Conservation (phyloP, 257 asterid genomes). For the Rauvolfia tetraphylla region DNA sequence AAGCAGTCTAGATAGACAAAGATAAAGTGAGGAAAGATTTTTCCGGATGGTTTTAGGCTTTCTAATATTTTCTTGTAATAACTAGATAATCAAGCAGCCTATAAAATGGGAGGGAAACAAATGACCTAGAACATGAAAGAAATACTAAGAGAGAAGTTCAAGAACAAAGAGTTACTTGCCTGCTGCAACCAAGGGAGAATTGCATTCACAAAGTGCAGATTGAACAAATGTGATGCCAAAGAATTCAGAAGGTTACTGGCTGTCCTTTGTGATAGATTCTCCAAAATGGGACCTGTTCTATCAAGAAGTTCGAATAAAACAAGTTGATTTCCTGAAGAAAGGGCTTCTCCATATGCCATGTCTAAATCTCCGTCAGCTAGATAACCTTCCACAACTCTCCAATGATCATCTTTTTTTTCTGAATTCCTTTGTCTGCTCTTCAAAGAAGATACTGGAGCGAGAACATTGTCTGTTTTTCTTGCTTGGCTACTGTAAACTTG, state of each 20-base stretch:
- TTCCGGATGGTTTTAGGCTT: too few relatives aligned
- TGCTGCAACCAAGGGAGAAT: constrained; percentile 93
- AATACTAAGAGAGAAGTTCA: not conserved
- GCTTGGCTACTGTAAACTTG: constrained; percentile 43
- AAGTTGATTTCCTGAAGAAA: constrained; percentile 62
- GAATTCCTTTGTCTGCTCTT: constrained; percentile 41
- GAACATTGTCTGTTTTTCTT: constrained; percentile 34
- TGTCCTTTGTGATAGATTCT: constrained; percentile 62
- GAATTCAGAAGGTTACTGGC: constrained; percentile 54
- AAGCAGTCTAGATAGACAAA: not conserved
- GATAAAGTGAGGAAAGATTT: not conserved
- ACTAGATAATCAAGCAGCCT: not conserved
- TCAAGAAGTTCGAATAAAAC: constrained; percentile 80
- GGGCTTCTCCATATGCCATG: constrained; percentile 74
- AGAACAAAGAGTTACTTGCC: constrained; percentile 44
- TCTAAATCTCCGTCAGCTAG: constrained; percentile 66
- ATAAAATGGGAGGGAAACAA: too few relatives aligned
- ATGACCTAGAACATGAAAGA: not conserved
- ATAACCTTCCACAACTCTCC: constrained; percentile 54
- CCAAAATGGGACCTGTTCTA: constrained; percentile 85
- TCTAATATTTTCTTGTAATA: not conserved
- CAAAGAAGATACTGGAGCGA: constrained; percentile 37
- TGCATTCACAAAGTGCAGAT: constrained; percentile 64
- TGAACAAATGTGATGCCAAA: constrained; percentile 58
- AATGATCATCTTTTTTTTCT: constrained; percentile 42